Evolutionary conservation across 2,329 filamentous ascomycete genomes (phyloP).

Genomic region (Mariannaea elegans): DNA sequence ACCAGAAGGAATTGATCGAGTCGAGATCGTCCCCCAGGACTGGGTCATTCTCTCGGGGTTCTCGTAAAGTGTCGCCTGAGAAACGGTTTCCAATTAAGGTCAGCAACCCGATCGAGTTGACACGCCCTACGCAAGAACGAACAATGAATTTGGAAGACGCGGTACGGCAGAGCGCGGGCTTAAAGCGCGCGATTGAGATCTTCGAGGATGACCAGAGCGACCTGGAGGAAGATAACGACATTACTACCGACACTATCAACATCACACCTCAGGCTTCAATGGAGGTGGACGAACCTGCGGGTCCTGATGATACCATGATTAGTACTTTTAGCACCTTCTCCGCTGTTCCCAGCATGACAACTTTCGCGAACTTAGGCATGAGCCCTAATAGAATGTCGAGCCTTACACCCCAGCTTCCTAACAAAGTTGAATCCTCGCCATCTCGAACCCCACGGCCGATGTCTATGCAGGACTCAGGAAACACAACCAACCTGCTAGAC

Average conservation of each 20-base stretch:
- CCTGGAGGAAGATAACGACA: conserved; percentile 42
- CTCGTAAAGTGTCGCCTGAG: conserved; percentile 60
- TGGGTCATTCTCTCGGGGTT: conserved; percentile 51
- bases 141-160: conserved; percentile 62
- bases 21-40: conserved; percentile 33
- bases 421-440: conserved; percentile 44
- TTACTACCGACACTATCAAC: conserved; percentile 37
- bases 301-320: conserved; percentile 75
- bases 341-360: conserved; percentile 86
- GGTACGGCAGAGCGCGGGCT: conserved; percentile 62
- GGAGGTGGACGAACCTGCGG: conserved; percentile 50
- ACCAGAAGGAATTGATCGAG: conserved; percentile 40
- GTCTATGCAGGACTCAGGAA: conserved; percentile 54
- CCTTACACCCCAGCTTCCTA: conserved; percentile 49
- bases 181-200: conserved; percentile 68
- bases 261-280: conserved; percentile 36
- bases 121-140: conserved; percentile 43
- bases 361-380: conserved; percentile 78
- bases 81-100: conserved; percentile 71
- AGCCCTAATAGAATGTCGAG: conserved; percentile 65
- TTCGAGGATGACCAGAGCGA: conserved; percentile 63
- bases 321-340: conserved; percentile 92
- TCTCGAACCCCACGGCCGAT: conserved; percentile 48
- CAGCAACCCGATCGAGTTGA: conserved; percentile 45
- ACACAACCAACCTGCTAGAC: conserved; percentile 84